Evolutionary conservation across 73 alveolate species (phyloP).

Genomic region (Paramecium bursaria): DNA sequence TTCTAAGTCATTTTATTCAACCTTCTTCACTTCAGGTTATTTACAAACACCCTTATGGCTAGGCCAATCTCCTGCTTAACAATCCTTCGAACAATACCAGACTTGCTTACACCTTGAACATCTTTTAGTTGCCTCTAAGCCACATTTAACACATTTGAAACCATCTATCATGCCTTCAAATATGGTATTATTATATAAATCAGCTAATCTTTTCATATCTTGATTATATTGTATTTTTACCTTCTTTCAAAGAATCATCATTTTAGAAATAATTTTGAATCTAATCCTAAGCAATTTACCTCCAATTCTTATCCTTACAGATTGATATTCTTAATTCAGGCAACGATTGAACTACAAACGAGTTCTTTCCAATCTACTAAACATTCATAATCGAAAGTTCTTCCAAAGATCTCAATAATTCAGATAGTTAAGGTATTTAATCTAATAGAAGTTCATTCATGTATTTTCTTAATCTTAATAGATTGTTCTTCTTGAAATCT

Average conservation of each 20-base stretch:
- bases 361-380: constrained; percentile 60
- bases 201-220: constrained; percentile 83
- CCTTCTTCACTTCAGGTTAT: too few species aligned
- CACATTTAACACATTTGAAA: constrained; percentile 94
- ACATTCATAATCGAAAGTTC: constrained; percentile 83
- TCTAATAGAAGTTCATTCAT: constrained; percentile 97
- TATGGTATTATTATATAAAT: constrained; percentile 87
- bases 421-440: constrained; percentile 96
- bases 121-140: constrained; percentile 91
- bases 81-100: constrained; percentile 98
- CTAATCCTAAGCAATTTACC: constrained; percentile 81
- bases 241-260: constrained; percentile 75
- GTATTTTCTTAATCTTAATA: constrained; percentile 96
- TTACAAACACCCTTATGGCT: constrained; percentile 90
- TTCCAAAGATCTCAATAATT: constrained; percentile 96
- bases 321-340: constrained; percentile 82
- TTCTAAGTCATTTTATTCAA: too few species aligned
- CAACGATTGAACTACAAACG: constrained; percentile 79
- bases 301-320: constrained; percentile 81
- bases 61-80: constrained; percentile 96
- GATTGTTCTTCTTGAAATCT: constrained; percentile 91
- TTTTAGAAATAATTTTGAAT: constrained; percentile 71
- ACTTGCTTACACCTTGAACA: constrained; percentile 95
- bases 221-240: background rate
- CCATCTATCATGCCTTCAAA: constrained; percentile 95